phyloP scores from a whole-genome alignment of 495 filamentous ascomycete species.

The Penicillium maclennaniae region DNA sequence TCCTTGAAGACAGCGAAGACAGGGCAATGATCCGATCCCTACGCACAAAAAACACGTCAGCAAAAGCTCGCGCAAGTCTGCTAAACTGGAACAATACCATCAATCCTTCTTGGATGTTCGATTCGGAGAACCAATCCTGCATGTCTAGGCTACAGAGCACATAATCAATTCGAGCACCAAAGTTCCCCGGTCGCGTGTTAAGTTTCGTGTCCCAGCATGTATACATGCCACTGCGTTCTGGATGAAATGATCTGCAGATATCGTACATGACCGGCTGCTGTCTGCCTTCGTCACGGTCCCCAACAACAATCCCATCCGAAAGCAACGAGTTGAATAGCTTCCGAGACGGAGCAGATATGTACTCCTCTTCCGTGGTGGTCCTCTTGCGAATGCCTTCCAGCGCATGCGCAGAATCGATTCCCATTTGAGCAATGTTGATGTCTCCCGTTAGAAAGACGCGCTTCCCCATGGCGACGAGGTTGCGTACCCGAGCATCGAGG shows the following conservation, averaged over 20 bases:
- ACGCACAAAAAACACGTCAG: constrained; percentile 14
- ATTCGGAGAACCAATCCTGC: constrained; percentile 76
- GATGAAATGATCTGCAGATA: constrained; percentile 80
- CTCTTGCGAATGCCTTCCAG: constrained; percentile 68
- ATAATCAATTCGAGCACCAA: constrained; percentile 88
- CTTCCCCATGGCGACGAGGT: constrained; percentile 77
- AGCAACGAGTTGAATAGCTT: constrained; percentile 82
- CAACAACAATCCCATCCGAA: constrained; percentile 64
- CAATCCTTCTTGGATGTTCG: constrained; percentile 94
- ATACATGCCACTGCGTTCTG: constrained; percentile 80
- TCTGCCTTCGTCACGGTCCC: constrained; percentile 65
- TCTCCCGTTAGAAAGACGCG: constrained; percentile 82
- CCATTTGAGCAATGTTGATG: constrained; percentile 77
- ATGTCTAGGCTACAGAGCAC: constrained; percentile 78
- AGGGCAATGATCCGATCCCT: constrained; percentile 95
- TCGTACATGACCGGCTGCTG: constrained; percentile 78
- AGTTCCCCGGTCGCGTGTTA: constrained; percentile 87
- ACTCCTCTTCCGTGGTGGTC: constrained; percentile 61
- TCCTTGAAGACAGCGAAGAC: constrained; percentile 79
- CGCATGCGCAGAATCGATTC: constrained; percentile 69
- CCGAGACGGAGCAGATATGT: constrained; percentile 68
- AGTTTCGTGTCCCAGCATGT: constrained; percentile 90
- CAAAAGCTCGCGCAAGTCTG: background rate
- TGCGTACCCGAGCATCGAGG: constrained; percentile 77
- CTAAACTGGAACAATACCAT: constrained; percentile 49